Evolutionary conservation across 345 rosid genomes (phyloP).

Genomic region (Eucalyptus tenuipes): DNA sequence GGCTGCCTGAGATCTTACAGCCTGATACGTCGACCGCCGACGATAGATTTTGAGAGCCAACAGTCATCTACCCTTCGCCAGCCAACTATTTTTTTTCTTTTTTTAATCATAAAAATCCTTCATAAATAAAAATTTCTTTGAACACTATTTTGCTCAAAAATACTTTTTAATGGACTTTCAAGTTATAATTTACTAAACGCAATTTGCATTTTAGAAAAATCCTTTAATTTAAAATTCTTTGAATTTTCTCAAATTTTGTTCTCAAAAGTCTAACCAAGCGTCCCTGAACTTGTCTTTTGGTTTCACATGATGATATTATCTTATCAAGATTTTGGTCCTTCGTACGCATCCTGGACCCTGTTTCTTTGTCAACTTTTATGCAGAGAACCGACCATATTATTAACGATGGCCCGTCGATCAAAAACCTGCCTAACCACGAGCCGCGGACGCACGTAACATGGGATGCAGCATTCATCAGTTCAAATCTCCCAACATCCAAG

Average conservation of each 20-base stretch:
- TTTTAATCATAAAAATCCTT: too few species aligned
- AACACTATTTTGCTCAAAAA: too few species aligned
- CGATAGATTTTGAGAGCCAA: rapidly evolving
- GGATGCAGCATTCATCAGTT: neutral
- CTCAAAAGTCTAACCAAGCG: too few species aligned
- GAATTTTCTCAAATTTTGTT: rapidly evolving
- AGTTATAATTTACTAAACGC: too few species aligned
- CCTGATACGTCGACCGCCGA: rapidly evolving
- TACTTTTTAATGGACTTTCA: rapidly evolving
- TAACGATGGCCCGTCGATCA: neutral
- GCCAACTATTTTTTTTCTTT: rapidly evolving
- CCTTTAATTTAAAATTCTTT: rapidly evolving
- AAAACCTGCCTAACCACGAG: neutral
- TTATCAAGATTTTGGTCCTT: neutral
- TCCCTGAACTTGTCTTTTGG: too few species aligned
- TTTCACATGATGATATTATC: neutral
- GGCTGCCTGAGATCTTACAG: too few species aligned
- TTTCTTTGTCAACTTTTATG: neutral
- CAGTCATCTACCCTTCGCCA: rapidly evolving
- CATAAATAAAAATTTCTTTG: too few species aligned
- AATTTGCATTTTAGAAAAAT: too few species aligned
- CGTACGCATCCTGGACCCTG: neutral
- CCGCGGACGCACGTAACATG: neutral
- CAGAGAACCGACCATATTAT: neutral
- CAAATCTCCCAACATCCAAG: neutral